phyloP scores from a whole-genome alignment of 768 basidiomycete genomes.

The Cantharellus anzutake region DNA sequence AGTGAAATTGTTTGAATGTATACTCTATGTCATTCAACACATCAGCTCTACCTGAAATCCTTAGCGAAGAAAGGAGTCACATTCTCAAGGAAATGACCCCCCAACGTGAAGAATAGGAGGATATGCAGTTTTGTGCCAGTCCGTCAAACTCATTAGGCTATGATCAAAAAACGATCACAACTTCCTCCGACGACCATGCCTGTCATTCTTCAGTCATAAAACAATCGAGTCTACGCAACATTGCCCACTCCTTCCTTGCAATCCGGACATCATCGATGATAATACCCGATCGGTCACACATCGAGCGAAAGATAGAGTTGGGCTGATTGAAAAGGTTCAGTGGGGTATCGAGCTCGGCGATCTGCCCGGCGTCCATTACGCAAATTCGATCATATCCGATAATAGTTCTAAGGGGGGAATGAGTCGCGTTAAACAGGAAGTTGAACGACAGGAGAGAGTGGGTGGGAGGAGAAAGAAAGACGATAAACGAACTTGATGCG shows the following conservation, averaged over 20 bases:
- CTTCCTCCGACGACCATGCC: no score
- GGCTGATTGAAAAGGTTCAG: slow-evolving; percentile 34
- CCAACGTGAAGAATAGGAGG: no score
- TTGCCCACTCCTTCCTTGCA: background rate
- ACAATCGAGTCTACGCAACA: no score
- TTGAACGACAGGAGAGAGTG: background rate
- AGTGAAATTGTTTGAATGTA: no score
- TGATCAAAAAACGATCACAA: no score
- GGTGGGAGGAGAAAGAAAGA: background rate
- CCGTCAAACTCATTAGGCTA: no score
- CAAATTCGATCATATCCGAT: background rate
- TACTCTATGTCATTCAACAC: no score
- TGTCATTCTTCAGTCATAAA: no score
- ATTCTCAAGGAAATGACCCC: no score
- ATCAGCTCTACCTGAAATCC: no score
- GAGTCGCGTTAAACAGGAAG: background rate
- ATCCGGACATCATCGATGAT: slow-evolving; percentile 41
- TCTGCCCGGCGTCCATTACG: slow-evolving; percentile 5
- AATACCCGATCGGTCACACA: slow-evolving; percentile 75
- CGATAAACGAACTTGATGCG: background rate
- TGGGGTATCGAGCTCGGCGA: slow-evolving; percentile 37
- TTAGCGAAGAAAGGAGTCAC: no score
- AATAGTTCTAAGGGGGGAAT: background rate
- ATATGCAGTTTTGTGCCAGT: no score
- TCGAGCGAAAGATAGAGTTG: slow-evolving; percentile 59